Percentiles rank a stretch among this genome's conserved stretches.
These are phyloP conservation scores for Platanthera zijinensis DNA, from an alignment of 106 monocot species.

Conservation along the genomic window DNA sequence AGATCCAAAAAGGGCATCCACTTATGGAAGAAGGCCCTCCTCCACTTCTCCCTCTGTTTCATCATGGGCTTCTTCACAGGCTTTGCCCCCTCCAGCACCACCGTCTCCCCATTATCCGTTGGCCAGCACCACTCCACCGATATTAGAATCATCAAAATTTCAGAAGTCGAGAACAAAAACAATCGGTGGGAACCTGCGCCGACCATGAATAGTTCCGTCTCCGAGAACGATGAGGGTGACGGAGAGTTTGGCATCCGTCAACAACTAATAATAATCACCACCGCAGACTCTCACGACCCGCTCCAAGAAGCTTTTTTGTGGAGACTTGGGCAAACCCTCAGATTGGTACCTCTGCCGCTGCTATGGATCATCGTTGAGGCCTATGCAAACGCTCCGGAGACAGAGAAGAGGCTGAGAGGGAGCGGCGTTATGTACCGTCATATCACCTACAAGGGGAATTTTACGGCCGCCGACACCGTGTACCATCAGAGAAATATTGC, in stretches of 20 bases:
- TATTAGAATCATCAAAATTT: conserved; percentile 4
- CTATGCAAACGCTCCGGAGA: conserved; percentile 6
- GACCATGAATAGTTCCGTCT: too few species aligned
- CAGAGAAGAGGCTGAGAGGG: conserved; percentile 27
- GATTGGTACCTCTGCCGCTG: conserved; percentile 44
- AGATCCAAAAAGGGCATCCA: conserved; percentile 56
- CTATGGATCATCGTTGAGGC: conserved; percentile 57
- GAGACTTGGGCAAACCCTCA: conserved; percentile 34
- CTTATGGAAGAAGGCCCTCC: conserved; percentile 72
- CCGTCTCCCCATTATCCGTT: conserved; percentile 20
- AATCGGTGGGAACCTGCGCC: too few species aligned
- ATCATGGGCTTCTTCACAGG: conserved; percentile 87
- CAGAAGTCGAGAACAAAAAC: conserved; percentile 4
- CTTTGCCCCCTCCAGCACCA: conserved; percentile 52
- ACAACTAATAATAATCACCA: conserved; percentile 39
- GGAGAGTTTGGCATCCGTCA: neutral
- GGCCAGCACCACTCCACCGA: neutral
- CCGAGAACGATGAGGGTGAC: neutral
- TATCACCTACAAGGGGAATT: conserved; percentile 29
- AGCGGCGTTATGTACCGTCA: conserved; percentile 63
- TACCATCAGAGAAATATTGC: conserved; percentile 55
- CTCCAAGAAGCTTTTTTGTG: conserved; percentile 8
- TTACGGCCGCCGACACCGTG: conserved; percentile 19
- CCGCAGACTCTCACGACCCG: conserved; percentile 1
- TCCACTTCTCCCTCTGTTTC: conserved; percentile 90